phyloP scores from a whole-genome alignment of 371 early-diverging fungal species.

The Haplosporangium sp. region DNA sequence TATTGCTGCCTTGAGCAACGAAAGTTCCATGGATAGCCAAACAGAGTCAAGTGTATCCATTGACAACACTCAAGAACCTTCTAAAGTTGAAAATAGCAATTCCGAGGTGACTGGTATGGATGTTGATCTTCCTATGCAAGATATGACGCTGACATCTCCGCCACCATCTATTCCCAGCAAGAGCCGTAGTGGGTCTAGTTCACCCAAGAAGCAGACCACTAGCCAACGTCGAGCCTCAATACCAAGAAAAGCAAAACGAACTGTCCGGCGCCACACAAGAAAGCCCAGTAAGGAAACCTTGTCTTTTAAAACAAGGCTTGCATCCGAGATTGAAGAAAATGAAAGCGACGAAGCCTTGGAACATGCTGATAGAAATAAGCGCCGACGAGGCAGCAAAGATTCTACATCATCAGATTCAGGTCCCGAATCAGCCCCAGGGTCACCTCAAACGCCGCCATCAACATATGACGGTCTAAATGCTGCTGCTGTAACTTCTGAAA shows the following conservation, averaged over 20 bases:
- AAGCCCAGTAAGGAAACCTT: slow-evolving; percentile 1
- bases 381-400: slow-evolving; percentile 31
- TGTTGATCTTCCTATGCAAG: slow-evolving; percentile 25
- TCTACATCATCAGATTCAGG: slow-evolving; percentile 33
- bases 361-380: slow-evolving; percentile 19
- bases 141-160: slow-evolving; percentile 26
- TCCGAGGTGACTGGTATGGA: slow-evolving; percentile 15
- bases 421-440: slow-evolving; percentile 24
- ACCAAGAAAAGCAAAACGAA: slow-evolving; percentile 11
- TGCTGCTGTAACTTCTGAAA: background rate
- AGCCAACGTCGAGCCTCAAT: background rate
- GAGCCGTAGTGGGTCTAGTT: slow-evolving; percentile 4
- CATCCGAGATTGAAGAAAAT: slow-evolving; percentile 1
- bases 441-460: slow-evolving; percentile 30
- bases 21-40: background rate
- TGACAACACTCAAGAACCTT: background rate
- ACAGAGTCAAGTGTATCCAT: background rate
- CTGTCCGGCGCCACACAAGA: background rate
- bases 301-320: slow-evolving; percentile 11
- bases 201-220: background rate
- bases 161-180: slow-evolving; percentile 25
- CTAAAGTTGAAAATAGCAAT: background rate
- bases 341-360: slow-evolving; percentile 4
- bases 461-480: slow-evolving; percentile 8
- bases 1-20: background rate